phyloP scores from a whole-genome alignment of 352 stramenopile genomes.

The Phytophthora gonapodyides region DNA sequence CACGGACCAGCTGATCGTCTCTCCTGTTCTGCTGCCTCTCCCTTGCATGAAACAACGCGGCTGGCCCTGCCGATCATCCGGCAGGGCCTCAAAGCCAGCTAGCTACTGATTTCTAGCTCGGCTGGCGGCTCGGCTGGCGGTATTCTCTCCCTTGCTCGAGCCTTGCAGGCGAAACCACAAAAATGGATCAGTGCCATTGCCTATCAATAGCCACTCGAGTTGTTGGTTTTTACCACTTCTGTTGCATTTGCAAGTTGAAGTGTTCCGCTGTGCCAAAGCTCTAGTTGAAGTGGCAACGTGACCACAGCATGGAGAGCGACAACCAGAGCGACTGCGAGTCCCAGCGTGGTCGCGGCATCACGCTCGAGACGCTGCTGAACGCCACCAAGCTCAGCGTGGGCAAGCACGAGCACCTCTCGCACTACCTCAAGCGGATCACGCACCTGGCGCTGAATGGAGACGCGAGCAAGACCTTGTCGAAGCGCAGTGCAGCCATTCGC shows the following conservation, averaged over 20 bases:
- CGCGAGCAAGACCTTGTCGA: conserved; percentile 34
- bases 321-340: conserved; percentile 20
- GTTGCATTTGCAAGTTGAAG: conserved; percentile 23
- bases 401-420: conserved; percentile 62
- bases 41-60: too few species aligned
- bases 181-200: background rate
- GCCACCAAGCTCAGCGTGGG: conserved; percentile 71
- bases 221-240: background rate
- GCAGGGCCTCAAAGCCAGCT: too few species aligned
- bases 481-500: conserved; percentile 27
- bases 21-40: too few species aligned
- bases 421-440: conserved; percentile 78
- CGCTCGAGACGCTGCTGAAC: conserved; percentile 58
- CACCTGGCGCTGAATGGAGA: conserved; percentile 69
- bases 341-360: conserved; percentile 40
- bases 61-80: too few species aligned
- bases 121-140: background rate
- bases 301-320: conserved; percentile 18
- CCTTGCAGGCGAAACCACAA: too few species aligned
- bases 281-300: conserved; percentile 19
- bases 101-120: too few species aligned
- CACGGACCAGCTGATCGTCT: too few species aligned
- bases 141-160: too few species aligned
- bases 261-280: conserved; percentile 11
- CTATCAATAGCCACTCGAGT: conserved; percentile 11